Percentiles rank a stretch among this genome's conserved stretches.
Evolutionary conservation across 768 basidiomycete species (phyloP).

Genomic region (Russula vinacea): DNA sequence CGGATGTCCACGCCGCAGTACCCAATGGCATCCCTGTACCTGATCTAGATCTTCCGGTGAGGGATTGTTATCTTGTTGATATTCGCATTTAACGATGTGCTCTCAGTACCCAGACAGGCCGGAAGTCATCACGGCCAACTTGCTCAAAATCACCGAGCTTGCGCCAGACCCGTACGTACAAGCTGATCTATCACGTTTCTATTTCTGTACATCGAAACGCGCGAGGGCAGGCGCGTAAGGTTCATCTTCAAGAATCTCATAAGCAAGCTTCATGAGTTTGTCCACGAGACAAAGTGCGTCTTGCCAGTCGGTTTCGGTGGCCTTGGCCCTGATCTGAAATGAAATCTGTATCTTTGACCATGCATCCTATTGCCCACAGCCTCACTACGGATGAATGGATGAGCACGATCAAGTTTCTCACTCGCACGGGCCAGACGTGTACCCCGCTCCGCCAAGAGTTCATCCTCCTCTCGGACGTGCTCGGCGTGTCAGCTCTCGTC

Average conservation of each 20-base stretch:
- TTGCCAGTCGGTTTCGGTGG: not conserved
- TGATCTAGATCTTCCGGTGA: constrained; percentile 42
- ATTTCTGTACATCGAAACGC: constrained; percentile 23
- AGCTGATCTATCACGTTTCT: not conserved
- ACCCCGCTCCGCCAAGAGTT: constrained; percentile 65
- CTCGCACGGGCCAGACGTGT: constrained; percentile 68
- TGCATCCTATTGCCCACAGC: constrained; percentile 32
- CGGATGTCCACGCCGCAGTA: constrained; percentile 7
- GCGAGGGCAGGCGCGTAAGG: constrained; percentile 39
- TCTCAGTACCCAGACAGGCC: constrained; percentile 47
- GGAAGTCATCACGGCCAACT: constrained; percentile 50
- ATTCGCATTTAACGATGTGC: not conserved
- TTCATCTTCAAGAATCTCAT: constrained; percentile 54
- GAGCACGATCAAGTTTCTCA: constrained; percentile 74
- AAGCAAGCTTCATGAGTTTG: constrained; percentile 69
- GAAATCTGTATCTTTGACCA: not conserved
- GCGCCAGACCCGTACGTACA: constrained; percentile 41
- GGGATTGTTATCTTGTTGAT: constrained; percentile 12
- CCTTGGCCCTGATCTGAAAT: not conserved
- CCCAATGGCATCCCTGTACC: constrained; percentile 45
- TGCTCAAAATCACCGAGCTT: constrained; percentile 41
- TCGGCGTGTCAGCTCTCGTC: constrained; percentile 77
- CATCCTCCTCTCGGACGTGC: constrained; percentile 78
- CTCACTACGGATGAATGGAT: constrained; percentile 87
- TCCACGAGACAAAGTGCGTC: constrained; percentile 61